Percentiles rank a stretch among this genome's conserved stretches.
Conservation (phyloP, 257 asterid species). For the Rubia yunnanensis region DNA sequence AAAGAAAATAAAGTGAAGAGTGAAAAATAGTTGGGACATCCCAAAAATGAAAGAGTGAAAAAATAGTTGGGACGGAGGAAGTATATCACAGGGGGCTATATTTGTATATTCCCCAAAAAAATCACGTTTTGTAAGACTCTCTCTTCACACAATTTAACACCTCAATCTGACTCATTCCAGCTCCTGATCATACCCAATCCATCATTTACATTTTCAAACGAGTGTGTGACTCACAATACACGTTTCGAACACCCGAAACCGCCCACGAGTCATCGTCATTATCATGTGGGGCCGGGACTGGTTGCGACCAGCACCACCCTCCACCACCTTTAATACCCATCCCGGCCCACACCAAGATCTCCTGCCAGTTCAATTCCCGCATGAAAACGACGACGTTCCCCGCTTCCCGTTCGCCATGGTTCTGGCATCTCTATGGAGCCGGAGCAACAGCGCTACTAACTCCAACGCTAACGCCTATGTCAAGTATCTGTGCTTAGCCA, state of each 20-base stretch:
- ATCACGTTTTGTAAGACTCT: too few species aligned
- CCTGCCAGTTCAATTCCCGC: neutral
- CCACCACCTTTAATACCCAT: neutral
- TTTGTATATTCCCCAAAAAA: too few species aligned
- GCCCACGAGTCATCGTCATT: neutral
- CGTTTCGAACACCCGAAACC: neutral
- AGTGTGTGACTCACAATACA: neutral
- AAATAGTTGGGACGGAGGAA: too few species aligned
- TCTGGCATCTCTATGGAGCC: slow-evolving; percentile 12
- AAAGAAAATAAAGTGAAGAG: too few species aligned
- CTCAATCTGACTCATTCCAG: neutral
- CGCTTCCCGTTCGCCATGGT: slow-evolving; percentile 9
- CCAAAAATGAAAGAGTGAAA: too few species aligned
- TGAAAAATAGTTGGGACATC: too few species aligned
- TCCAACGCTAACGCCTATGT: neutral
- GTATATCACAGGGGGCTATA: too few species aligned
- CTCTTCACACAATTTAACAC: too few species aligned
- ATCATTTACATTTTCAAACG: neutral
- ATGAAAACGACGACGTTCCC: slow-evolving; percentile 4
- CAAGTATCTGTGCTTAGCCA: slow-evolving; percentile 11
- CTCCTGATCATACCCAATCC: neutral
- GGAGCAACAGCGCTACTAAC: neutral
- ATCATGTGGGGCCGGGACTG: slow-evolving; percentile 8
- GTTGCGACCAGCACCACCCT: neutral
- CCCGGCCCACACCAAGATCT: slow-evolving; percentile 2